Percentiles rank a stretch among this genome's conserved stretches.
These are phyloP conservation scores for Nannochloropsis oceanica DNA, from an alignment of 108 stramenopile genomes.

Conservation along the genomic window DNA sequence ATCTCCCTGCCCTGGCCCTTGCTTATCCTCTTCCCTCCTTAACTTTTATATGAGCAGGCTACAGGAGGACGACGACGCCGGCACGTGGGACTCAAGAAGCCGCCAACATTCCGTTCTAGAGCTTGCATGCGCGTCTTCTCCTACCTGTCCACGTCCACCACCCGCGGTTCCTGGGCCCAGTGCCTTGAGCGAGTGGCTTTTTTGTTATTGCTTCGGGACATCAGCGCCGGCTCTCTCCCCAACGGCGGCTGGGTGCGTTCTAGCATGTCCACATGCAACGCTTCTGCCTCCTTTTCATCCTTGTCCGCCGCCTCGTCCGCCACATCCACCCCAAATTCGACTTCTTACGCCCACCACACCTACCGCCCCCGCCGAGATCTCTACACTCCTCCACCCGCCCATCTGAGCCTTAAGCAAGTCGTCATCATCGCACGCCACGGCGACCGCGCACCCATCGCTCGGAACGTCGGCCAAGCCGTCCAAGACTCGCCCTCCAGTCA, in stretches of 20 bases:
- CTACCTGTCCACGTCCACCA: not conserved
- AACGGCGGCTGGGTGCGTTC: not conserved
- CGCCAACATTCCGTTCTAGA: not conserved
- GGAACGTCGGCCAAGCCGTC: constrained; percentile 4
- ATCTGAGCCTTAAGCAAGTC: constrained; percentile 3
- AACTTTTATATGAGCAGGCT: no score
- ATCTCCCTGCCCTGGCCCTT: no score
- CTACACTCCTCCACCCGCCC: not conserved
- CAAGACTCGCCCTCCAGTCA: not conserved
- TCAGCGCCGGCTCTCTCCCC: not conserved
- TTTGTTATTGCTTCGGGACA: not conserved
- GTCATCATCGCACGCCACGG: constrained; percentile 24
- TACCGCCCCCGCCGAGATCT: not conserved
- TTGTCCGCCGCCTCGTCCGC: not conserved
- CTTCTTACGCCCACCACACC: not conserved
- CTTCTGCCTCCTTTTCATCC: not conserved
- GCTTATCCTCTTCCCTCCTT: no score
- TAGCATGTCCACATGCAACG: not conserved
- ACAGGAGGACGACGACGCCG: no score
- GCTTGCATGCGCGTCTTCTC: not conserved
- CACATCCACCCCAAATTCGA: not conserved
- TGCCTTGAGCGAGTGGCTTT: not conserved
- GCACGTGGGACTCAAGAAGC: no score
- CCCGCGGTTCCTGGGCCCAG: not conserved
- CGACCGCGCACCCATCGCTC: constrained; percentile 18